Evolutionary conservation across 2,329 filamentous ascomycete genomes (phyloP), one percentile per base, ranked within the genome.

Genomic region (Cadophora gregata): DNA sequence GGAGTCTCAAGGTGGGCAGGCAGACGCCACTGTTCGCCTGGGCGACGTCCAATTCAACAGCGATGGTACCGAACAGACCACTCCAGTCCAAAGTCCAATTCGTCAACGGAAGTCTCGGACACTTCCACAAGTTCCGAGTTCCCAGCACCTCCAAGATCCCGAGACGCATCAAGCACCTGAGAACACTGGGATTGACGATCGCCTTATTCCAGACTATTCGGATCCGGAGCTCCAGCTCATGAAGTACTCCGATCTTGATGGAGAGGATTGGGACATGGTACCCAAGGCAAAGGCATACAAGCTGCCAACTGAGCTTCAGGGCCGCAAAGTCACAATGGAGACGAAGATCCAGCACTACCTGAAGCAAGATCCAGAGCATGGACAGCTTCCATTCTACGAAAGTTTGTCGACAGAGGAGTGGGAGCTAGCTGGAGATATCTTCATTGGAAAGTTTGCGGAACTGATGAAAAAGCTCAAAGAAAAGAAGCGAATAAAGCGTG

Each of bases 371-470:
- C 14, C 56, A 8, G 55, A 68, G 0, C 45, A 65, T 0, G 67
- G 53, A 2, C 66, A 69, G 31, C 29, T 48, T 47, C 59, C 66
- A 6, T 72, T 76, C 61, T 76, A 73, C 50, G 63, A 58, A 27
- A 38, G 63, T 6, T 58, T 78, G 53, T 61, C 73, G 4, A 71
- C 67, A 4, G 62, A 67, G 6, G 75, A 78, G 50, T 78, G 75
- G 75, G 75, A 77, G 21, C 61, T 76, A 47, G 69, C 73, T 1
- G 76, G 76, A 5, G 75, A 77, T 25, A 71, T 71, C 60, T 75
- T 78, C 42, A 62, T 77, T n/a, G 62, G 64, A 1, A 68, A 70
- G 36, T 75, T 78, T 27, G 60, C 55, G 1, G 65, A 69, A 4
- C 33, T 75, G 1, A 66, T 77, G 67, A 42, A 61, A 7, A 59